Percentiles rank a stretch among this genome's conserved stretches.
Evolutionary conservation across 768 basidiomycete species (phyloP).

Genomic region (Suillus americanus): DNA sequence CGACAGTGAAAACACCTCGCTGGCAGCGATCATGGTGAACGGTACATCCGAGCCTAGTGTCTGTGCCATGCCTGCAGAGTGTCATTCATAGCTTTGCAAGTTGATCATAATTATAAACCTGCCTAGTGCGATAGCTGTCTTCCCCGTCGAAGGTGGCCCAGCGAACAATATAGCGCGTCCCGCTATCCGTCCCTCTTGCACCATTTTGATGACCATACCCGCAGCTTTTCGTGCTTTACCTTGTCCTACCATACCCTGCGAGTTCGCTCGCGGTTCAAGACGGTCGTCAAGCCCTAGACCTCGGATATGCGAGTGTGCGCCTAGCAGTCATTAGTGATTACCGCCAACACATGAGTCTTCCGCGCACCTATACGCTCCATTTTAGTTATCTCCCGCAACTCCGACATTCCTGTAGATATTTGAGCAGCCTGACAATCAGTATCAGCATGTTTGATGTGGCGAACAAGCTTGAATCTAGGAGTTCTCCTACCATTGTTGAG

Average conservation of each 20-base stretch:
- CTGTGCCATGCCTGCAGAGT: slow-evolving; percentile 84
- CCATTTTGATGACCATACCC: slow-evolving; percentile 97
- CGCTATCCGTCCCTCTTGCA: slow-evolving; percentile 93
- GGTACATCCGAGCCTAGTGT: slow-evolving; percentile 92
- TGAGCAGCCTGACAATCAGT: slow-evolving; percentile 52
- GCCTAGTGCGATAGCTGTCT: slow-evolving; percentile 98
- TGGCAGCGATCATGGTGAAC: slow-evolving; percentile 96
- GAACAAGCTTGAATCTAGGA: neutral
- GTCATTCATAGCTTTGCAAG: neutral
- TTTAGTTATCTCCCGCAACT: slow-evolving; percentile 84
- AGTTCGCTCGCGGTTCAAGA: slow-evolving; percentile 84
- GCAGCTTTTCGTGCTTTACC: slow-evolving; percentile 95
- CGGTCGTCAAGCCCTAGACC: slow-evolving; percentile 92
- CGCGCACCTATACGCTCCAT: slow-evolving; percentile 86
- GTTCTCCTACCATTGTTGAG: slow-evolving; percentile 27
- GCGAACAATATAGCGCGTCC: slow-evolving; percentile 97
- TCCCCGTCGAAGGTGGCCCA: slow-evolving; percentile 95
- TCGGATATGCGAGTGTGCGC: slow-evolving; percentile 92
- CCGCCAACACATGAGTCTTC: neutral
- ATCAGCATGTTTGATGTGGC: slow-evolving; percentile 10
- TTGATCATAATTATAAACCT: slow-evolving; percentile 23
- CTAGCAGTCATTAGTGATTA: slow-evolving; percentile 36
- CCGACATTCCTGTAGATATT: slow-evolving; percentile 75
- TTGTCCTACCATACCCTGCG: slow-evolving; percentile 98
- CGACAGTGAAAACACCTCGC: slow-evolving; percentile 96